Percentiles rank a stretch among this genome's conserved stretches.
Evolutionary conservation across 163 green algal genomes (phyloP).

Genomic region (Chlorella variabilis): DNA sequence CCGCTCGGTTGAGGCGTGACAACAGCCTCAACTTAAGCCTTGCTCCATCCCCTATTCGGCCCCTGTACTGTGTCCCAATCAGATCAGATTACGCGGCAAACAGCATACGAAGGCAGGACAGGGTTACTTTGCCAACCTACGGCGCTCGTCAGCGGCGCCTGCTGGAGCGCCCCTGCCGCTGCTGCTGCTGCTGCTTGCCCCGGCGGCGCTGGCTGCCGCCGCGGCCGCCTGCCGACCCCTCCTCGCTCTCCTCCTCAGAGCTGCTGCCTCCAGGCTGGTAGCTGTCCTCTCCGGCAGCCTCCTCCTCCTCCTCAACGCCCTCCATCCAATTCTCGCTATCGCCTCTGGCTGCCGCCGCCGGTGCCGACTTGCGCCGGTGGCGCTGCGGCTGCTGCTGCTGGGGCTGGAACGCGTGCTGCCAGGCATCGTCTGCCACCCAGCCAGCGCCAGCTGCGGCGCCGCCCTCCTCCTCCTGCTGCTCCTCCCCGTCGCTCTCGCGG

Average conservation of each 20-base stretch:
- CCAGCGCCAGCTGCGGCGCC: not conserved
- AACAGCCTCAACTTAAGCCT: too few relatives aligned
- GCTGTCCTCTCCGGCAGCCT: constrained; percentile 1
- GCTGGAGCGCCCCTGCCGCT: not conserved
- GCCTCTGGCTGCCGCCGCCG: not conserved
- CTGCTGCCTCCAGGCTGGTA: constrained; percentile 1
- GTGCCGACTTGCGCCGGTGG: not conserved
- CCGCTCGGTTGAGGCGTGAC: too few relatives aligned
- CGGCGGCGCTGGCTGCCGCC: not conserved
- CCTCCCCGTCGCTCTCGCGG: constrained; percentile 7
- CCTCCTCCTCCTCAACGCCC: not conserved
- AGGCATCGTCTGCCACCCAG: not conserved
- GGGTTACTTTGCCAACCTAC: too few relatives aligned
- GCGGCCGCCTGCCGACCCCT: not conserved
- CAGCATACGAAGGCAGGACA: too few relatives aligned
- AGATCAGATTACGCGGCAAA: too few relatives aligned
- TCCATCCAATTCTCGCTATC: not conserved
- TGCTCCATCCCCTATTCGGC: too few relatives aligned
- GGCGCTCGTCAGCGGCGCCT: not conserved
- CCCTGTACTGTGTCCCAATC: too few relatives aligned
- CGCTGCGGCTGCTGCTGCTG: not conserved
- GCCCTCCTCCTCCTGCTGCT: constrained; percentile 3
- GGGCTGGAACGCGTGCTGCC: constrained; percentile 2
- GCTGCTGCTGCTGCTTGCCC: not conserved
- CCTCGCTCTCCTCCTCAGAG: not conserved